Evolutionary conservation across 2,329 filamentous ascomycete species (phyloP), one percentile per base, ranked within the genome.

Genomic region (Elsinoe australis): DNA sequence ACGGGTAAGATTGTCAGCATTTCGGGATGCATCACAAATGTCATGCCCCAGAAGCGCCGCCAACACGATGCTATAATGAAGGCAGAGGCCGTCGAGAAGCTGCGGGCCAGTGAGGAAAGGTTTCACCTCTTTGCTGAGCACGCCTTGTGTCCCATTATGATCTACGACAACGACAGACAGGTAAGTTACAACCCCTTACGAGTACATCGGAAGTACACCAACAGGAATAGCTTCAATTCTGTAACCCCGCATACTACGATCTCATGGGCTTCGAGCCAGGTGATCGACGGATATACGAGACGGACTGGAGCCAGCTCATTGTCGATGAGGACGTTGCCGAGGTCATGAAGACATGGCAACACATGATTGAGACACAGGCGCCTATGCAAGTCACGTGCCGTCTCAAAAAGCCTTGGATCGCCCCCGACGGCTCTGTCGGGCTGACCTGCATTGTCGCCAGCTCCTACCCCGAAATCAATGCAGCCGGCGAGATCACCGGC

Each of bases 171-270:
- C 6, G 35, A 54, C 10, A 18, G 18, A n/a, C 26, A 36, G 38
- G 45, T 49, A 18, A 21, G 21, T 26, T 9, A 35, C 34, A 31
- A 2, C 8, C 5, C 18, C 2, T 17, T 4, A 9, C 14, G 2
- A 8, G 3, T 17, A 9, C 9, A n/a, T n/a, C n/a, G n/a, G n/a
- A n/a, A n/a, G n/a, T n/a, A 8, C 6, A n/a, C 31, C 28, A 12
- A 29, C n/a, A 7, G 6, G 8, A 7, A 61, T 64, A 1, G 68
- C 70, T 33, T 68, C 68, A 6, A 59, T 69, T 3, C 54, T 74
- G 4, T 47, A 74, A 74, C 28, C 68, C 71, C 2, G 65, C 66
- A 3, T 74, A 69, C 52, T 74, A 67, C 47, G 67, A 71, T 26
- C 68, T 74, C 65, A 72, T 67, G 0, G 69, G 69, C 0, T 65